Evolutionary conservation across 129 eudicot species (phyloP).

Genomic region (Lonicera japonica): DNA sequence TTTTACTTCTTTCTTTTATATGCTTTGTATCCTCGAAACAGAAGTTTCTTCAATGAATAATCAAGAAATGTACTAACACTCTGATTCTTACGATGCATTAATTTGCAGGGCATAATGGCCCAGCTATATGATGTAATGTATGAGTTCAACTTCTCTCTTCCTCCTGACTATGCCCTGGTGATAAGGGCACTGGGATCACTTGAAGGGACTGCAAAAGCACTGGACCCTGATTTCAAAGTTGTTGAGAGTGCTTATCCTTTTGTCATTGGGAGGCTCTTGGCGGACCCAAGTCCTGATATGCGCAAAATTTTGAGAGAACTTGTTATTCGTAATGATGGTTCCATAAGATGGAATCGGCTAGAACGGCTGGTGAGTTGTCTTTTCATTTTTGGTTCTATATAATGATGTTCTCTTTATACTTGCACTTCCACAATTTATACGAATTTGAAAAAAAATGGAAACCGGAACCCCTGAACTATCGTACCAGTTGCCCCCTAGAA

Average conservation of each 20-base stretch:
- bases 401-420: background rate
- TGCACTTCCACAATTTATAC: too few relatives aligned
- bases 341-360: slow-evolving; percentile 92
- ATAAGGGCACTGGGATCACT: slow-evolving; percentile 94
- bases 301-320: slow-evolving; percentile 88
- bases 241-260: slow-evolving; percentile 98
- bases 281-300: slow-evolving; percentile 95
- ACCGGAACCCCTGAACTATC: too few relatives aligned
- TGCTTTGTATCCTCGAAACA: too few relatives aligned
- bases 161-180: slow-evolving; percentile 95
- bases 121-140: slow-evolving; percentile 94
- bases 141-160: slow-evolving; percentile 88
- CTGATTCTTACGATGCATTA: background rate
- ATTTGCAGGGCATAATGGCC: slow-evolving; percentile 80
- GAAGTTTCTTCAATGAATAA: too few relatives aligned
- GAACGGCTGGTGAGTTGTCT: slow-evolving; percentile 68
- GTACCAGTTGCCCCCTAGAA: too few relatives aligned
- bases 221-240: slow-evolving; percentile 93
- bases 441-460: too few relatives aligned
- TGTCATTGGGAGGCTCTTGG: slow-evolving; percentile 82
- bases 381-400: background rate
- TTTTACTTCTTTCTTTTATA: too few relatives aligned
- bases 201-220: slow-evolving; percentile 95
- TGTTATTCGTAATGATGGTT: slow-evolving; percentile 84
- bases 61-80: too few relatives aligned